A percentile compares a stretch with the other conserved stretches of the same genome.
phyloP scores from a whole-genome alignment of 148 eudicot genomes.

The Pouteria glomerata region DNA sequence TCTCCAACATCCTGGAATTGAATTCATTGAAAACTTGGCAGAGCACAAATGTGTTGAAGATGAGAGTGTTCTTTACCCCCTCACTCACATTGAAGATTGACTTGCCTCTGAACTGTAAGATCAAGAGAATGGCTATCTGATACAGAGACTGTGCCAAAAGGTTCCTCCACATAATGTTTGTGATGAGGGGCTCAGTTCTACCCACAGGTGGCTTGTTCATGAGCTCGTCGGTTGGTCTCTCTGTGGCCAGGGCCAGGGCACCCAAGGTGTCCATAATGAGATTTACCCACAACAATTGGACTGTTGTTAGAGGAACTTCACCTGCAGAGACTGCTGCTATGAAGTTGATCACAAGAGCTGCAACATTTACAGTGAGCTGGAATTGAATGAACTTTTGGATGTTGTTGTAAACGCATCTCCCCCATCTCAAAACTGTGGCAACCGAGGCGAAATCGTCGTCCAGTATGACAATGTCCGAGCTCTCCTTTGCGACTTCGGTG shows the following conservation, averaged over 20 bases:
- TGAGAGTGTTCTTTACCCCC: slow-evolving; percentile 54
- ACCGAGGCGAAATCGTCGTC: slow-evolving; percentile 72
- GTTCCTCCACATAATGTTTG: slow-evolving; percentile 87
- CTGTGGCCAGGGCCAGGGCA: slow-evolving; percentile 82
- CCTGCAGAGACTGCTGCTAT: slow-evolving; percentile 79
- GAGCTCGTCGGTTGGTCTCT: slow-evolving; percentile 65
- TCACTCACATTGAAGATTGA: slow-evolving; percentile 46
- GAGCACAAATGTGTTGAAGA: slow-evolving; percentile 78
- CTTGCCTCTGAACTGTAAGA: slow-evolving; percentile 60
- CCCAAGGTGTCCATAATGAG: slow-evolving; percentile 87
- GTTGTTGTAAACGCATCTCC: slow-evolving; percentile 70
- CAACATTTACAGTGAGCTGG: slow-evolving; percentile 84
- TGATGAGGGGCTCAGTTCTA: slow-evolving; percentile 63
- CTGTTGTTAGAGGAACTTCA: slow-evolving; percentile 72
- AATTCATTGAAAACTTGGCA: slow-evolving; percentile 88
- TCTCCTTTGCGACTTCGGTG: slow-evolving; percentile 80
- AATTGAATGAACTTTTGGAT: slow-evolving; percentile 83
- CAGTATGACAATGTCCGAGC: slow-evolving; percentile 78
- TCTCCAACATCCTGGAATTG: slow-evolving; percentile 64
- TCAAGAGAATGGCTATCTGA: slow-evolving; percentile 60
- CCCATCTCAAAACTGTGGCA: slow-evolving; percentile 69
- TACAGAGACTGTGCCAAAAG: slow-evolving; percentile 57
- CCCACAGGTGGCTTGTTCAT: slow-evolving; percentile 67
- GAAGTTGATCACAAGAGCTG: slow-evolving; percentile 73
- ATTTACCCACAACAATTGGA: slow-evolving; percentile 80